Conservation (phyloP, 1,139 yeast species). For the Protomyces inouyei region DNA sequence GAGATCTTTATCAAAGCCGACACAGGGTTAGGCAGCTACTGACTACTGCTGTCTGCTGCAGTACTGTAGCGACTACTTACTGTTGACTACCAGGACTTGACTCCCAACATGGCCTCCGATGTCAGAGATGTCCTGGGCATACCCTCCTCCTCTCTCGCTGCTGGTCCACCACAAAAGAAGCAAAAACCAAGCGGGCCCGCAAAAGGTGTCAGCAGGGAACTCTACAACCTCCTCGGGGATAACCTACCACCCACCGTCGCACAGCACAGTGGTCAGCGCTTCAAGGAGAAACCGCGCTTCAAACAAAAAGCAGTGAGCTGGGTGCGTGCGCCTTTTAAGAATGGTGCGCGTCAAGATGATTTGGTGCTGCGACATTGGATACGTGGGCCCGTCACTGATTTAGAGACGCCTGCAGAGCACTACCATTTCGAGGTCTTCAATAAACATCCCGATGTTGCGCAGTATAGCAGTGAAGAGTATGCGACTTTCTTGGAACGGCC, state of each 20-base stretch:
- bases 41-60: too few relatives aligned
- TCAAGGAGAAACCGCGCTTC: constrained; percentile 62
- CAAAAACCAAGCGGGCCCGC: constrained; percentile 31
- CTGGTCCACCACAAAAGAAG: not conserved
- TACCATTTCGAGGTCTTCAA: constrained; percentile 74
- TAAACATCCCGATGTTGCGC: constrained; percentile 64
- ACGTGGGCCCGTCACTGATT: constrained; percentile 47
- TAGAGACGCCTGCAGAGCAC: constrained; percentile 42
- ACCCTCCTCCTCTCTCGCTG: not conserved
- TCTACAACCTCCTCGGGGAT: constrained; percentile 82
- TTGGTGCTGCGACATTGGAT: constrained; percentile 76
- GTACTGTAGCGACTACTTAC: too few relatives aligned
- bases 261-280: constrained; percentile 44
- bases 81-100: too few relatives aligned
- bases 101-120: not conserved
- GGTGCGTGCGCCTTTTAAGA: constrained; percentile 51
- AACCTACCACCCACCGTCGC: constrained; percentile 81
- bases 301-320: constrained; percentile 71
- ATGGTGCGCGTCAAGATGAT: constrained; percentile 50
- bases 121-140: not conserved
- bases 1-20: too few relatives aligned
- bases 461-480: constrained; percentile 64
- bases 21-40: too few relatives aligned
- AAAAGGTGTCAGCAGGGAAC: constrained; percentile 85
- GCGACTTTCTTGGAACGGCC: constrained; percentile 41